Evolutionary conservation across 164 flowering plant species (phyloP).

Genomic region (Vitis rotundifolia): DNA sequence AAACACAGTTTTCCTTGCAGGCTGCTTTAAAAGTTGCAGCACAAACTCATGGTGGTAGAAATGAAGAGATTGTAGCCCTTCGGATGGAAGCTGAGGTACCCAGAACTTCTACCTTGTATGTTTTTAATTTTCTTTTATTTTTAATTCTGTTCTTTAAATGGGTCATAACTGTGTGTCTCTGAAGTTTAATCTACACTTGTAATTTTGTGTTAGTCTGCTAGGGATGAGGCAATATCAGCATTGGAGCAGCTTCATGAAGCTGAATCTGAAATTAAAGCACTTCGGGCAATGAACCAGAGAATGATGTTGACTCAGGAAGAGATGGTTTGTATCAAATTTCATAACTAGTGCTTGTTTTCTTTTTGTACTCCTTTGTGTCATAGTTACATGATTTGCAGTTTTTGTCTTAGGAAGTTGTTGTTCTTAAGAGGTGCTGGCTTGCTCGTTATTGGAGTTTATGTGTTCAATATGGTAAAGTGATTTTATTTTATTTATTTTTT

Average conservation of each 20-base stretch:
- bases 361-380: conserved; percentile 5
- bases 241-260: conserved; percentile 69
- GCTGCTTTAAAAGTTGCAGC: conserved; percentile 74
- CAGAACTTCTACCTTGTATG: conserved; percentile 9
- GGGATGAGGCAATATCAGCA: conserved; percentile 70
- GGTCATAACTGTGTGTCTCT: not conserved
- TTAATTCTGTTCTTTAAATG: conserved; percentile 1
- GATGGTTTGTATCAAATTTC: conserved; percentile 52
- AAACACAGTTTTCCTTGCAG: conserved; percentile 32
- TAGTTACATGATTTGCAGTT: conserved; percentile 21
- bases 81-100: conserved; percentile 74
- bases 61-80: conserved; percentile 49
- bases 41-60: conserved; percentile 46
- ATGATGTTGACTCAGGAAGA: conserved; percentile 80
- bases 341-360: not conserved
- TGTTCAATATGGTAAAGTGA: conserved; percentile 62
- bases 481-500: conserved; percentile 6
- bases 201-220: conserved; percentile 49
- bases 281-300: conserved; percentile 56
- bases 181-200: conserved; percentile 2
- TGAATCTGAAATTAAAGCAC: conserved; percentile 59
- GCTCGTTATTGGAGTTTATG: conserved; percentile 91
- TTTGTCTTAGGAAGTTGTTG: conserved; percentile 80
- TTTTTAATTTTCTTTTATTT: not conserved
- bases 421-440: conserved; percentile 98